Percentiles rank a stretch among this genome's conserved stretches.
phyloP scores from a whole-genome alignment of 345 rosid species.

The Turnera subulata region DNA sequence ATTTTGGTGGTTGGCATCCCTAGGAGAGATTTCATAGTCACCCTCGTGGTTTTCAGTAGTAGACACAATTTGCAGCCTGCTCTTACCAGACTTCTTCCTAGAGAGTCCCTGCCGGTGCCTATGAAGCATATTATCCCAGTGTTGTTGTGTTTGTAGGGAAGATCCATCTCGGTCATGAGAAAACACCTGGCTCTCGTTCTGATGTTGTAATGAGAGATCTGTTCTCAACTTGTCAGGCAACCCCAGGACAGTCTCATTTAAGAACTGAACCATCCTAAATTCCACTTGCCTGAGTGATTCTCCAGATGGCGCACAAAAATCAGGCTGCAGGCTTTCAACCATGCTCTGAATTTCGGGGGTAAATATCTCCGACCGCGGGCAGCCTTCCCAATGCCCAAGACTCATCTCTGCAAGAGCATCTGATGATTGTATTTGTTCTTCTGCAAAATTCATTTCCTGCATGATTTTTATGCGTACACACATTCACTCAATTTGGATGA shows the following conservation, averaged over 20 bases:
- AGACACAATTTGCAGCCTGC: conserved; percentile 77
- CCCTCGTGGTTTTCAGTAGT: conserved; percentile 60
- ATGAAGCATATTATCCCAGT: conserved; percentile 60
- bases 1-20: conserved; percentile 43
- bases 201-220: conserved; percentile 43
- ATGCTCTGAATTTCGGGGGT: conserved; percentile 56
- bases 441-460: conserved; percentile 79
- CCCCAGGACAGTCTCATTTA: conserved; percentile 54
- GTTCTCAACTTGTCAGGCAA: conserved; percentile 63
- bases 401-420: conserved; percentile 78
- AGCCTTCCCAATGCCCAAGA: conserved; percentile 84
- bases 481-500: conserved; percentile 11
- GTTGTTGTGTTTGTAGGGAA: conserved; percentile 39
- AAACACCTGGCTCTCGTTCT: conserved; percentile 44
- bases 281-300: conserved; percentile 94
- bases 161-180: conserved; percentile 52
- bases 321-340: conserved; percentile 76
- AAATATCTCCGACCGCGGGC: conserved; percentile 53
- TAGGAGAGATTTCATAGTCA: conserved; percentile 62
- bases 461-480: conserved; percentile 16
- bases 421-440: conserved; percentile 60
- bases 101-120: conserved; percentile 56
- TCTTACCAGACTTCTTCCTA: conserved; percentile 86
- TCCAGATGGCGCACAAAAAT: conserved; percentile 83
- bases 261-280: conserved; percentile 83